A percentile compares a stretch with the other conserved stretches of the same genome.
Conservation (phyloP, 495 filamentous ascomycete genomes). For the Melanomma pulvis-pyrius region DNA sequence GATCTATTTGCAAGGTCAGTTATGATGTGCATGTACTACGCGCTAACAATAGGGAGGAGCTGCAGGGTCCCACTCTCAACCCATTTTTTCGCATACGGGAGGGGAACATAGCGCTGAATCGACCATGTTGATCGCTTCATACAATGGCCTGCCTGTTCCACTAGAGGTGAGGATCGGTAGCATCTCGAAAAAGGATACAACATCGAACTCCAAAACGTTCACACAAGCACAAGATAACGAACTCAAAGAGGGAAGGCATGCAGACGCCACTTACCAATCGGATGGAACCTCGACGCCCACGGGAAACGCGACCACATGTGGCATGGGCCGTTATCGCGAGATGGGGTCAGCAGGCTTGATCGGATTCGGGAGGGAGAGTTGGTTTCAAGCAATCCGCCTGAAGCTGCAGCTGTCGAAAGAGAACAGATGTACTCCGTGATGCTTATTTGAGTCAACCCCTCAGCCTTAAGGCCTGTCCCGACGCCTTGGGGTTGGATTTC, state of each 20-base stretch:
- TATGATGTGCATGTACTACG: not conserved
- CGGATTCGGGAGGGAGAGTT: too few relatives aligned
- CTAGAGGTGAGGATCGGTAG: too few relatives aligned
- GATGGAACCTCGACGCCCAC: not conserved
- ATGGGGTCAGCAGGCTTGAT: not conserved
- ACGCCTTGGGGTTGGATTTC: slow-evolving; percentile 1
- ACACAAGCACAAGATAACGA: not conserved
- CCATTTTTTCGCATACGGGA: too few relatives aligned
- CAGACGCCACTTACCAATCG: not conserved
- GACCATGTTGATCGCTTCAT: too few relatives aligned
- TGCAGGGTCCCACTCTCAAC: not conserved
- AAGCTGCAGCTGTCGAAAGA: not conserved
- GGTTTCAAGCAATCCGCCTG: too few relatives aligned
- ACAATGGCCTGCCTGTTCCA: too few relatives aligned
- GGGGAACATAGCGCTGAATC: too few relatives aligned
- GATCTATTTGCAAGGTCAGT: not conserved
- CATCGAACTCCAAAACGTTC: too few relatives aligned
- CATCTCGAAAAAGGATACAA: too few relatives aligned
- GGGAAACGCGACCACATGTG: not conserved
- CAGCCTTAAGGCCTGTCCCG: not conserved
- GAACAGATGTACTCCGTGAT: not conserved
- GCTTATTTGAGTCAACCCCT: not conserved
- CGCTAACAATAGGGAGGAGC: not conserved
- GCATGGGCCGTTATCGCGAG: not conserved
- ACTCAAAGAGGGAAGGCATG: not conserved